Conservation (phyloP, 768 basidiomycete species). For the Phanerodontia chrysosporium region DNA sequence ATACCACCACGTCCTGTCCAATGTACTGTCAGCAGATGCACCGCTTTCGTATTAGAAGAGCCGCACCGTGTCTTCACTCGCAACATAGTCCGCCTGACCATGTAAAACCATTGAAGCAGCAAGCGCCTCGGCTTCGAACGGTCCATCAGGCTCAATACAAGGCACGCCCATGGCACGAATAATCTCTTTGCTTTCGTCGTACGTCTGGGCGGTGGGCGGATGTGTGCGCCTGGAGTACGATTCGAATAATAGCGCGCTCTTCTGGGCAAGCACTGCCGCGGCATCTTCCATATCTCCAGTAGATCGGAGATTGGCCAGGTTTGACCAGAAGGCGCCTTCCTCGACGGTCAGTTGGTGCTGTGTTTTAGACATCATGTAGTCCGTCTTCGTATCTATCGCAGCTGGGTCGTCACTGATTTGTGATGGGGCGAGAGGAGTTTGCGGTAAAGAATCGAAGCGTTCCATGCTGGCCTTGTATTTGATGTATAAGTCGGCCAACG, state of each 20-base stretch:
- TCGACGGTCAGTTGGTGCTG: slow-evolving; percentile 57
- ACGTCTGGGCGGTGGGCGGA: slow-evolving; percentile 61
- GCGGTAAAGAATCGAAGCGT: slow-evolving; percentile 10
- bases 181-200: slow-evolving; percentile 65
- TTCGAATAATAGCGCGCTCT: slow-evolving; percentile 53
- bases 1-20: slow-evolving; percentile 71
- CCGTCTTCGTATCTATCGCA: slow-evolving; percentile 33
- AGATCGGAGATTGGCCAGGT: slow-evolving; percentile 26
- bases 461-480: slow-evolving; percentile 22
- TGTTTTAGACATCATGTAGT: slow-evolving; percentile 54
- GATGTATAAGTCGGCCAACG: slow-evolving; percentile 43
- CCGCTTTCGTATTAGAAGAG: background rate
- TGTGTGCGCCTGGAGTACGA: slow-evolving; percentile 64
- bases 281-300: slow-evolving; percentile 18
- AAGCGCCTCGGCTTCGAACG: slow-evolving; percentile 83
- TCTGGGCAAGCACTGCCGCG: slow-evolving; percentile 34
- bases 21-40: slow-evolving; percentile 2
- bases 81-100: slow-evolving; percentile 83
- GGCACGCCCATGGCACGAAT: slow-evolving; percentile 80
- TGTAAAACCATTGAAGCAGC: slow-evolving; percentile 72
- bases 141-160: slow-evolving; percentile 60
- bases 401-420: slow-evolving; percentile 11
- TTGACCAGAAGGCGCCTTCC: slow-evolving; percentile 59
- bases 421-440: background rate
- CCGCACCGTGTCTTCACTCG: slow-evolving; percentile 84